Base-by-base conservation (phyloP, 352 stramenopile genomes). In the Phytopythium aichiense region DNA sequence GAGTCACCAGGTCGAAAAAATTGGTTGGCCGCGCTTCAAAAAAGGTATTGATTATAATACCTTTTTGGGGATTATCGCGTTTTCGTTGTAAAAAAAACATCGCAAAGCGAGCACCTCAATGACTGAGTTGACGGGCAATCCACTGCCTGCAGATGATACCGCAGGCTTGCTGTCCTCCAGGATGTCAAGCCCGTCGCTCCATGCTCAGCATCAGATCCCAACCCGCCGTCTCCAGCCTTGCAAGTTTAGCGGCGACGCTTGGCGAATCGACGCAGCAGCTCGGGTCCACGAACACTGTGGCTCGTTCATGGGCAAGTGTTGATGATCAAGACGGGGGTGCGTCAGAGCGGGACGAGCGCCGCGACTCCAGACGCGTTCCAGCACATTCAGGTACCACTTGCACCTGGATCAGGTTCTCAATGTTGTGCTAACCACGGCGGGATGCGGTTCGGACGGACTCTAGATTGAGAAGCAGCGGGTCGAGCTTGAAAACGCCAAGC, bases 401-500 rank as follows among this genome's bases (percentile, higher is more conserved):
- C 43, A 28, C n/a, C 7, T 28, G 20, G 8, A 28, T 20, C 43
- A 4, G n/a, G 8, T 18, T 22, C 0, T 5, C 8, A n/a, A 16
- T 11, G 40, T 28, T 40, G 16, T 6, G 30, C 50, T 42, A 18
- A 42, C 50, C 15, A 42, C 31, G 13, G n/a, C n/a, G 6, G 12
- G 28, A 30, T 23, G 33, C 13, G 7, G 16, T 22, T 40, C 2
- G 30, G 20, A 15, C 18, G 5, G 13, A 20, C n/a, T 49, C 4
- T 58, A 91, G 79, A 35, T 77, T 45, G 81, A 85, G 12, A 72
- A 89, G 63, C 68, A 79, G 56, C 73, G 77, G 20, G 64, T 73
- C 0, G 77, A 89, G 38, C 82, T 73, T 63, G 77, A 91, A 62
- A 75, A 79, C 37, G 73, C 69, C 37, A 81, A 80, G 45, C 73